Evolutionary conservation across 176 grass and related monocot genomes (phyloP).

Genomic region (Juncus effusus): DNA sequence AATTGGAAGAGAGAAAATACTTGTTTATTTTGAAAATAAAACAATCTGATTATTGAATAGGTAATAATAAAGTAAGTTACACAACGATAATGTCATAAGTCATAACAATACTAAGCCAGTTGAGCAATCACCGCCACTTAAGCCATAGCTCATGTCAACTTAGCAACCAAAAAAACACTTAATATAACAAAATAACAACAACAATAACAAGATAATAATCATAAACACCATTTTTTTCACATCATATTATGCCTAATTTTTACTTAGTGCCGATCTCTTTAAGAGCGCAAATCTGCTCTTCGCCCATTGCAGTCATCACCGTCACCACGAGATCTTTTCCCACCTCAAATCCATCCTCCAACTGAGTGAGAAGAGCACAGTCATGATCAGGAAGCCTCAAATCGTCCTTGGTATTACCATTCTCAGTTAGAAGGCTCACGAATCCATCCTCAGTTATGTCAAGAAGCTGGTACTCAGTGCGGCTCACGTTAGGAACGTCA

Average conservation of each 20-base stretch:
- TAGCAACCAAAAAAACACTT: not conserved
- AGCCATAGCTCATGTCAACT: slow-evolving; percentile 52
- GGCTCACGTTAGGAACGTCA: slow-evolving; percentile 86
- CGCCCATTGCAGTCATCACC: slow-evolving; percentile 73
- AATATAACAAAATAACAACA: not conserved
- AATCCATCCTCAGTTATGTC: slow-evolving; percentile 99
- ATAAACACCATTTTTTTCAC: slow-evolving; percentile 17
- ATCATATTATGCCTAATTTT: not conserved
- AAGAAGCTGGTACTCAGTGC: slow-evolving; percentile 90
- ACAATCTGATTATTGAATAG: slow-evolving; percentile 27
- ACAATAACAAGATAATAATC: not conserved
- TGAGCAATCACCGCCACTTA: slow-evolving; percentile 51
- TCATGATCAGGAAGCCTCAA: slow-evolving; percentile 90
- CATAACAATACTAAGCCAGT: slow-evolving; percentile 23
- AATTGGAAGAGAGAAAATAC: too few species aligned
- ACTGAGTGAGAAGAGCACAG: slow-evolving; percentile 40
- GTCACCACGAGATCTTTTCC: slow-evolving; percentile 63
- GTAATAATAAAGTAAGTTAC: slow-evolving; percentile 7
- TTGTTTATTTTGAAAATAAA: slow-evolving; percentile 16
- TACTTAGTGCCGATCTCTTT: slow-evolving; percentile 66
- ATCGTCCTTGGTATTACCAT: slow-evolving; percentile 85
- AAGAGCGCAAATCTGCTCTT: slow-evolving; percentile 60
- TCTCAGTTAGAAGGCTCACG: slow-evolving; percentile 83
- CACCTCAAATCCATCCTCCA: slow-evolving; percentile 50
- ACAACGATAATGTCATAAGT: slow-evolving; percentile 4